Evolutionary conservation across 306 rosid genomes (phyloP), one percentile per base, ranked within the genome.

Genomic region (Dalbergia cultrata): DNA sequence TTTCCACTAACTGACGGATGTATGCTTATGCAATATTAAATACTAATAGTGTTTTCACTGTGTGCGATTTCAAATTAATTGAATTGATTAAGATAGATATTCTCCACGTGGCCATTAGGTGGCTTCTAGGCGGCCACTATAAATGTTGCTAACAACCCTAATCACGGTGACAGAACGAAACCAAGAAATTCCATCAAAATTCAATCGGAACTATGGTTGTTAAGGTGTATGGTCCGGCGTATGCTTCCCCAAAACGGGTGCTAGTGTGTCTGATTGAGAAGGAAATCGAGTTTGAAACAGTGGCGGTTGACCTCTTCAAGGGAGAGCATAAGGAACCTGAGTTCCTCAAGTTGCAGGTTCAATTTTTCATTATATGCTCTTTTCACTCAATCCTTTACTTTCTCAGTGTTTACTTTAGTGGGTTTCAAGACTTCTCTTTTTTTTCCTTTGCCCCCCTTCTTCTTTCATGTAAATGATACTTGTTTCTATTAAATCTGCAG

Each of bases 181-280:
- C 26, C 44, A 13, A 63, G 0, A 34, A 3, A 4, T 7, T 37
- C 7, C 41, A 5, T 37, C 41, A 50, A 63, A 50, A 34, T 1
- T 14, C 22, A 4, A 7, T 3, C 0, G 6, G 11, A 44, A 61
- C n/a, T 9, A 85, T 80, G 88, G 80, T 53, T 13, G 89, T 89
- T 18, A 89, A 85, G 82, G 92, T 89, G 79, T 88, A 86, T 9
- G 92, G 92, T 10, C 92, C 92, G 0, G 18, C 47, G 3, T 88
- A 68, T 47, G 90, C 56, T 49, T 21, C 76, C 37, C 85, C 92
- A 0, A 88, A 86, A 35, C 77, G 88, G 58, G 92, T 89, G 53
- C 26, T 89, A 3, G 71, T 84, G 59, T 88, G 88, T 76, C 77
- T 86, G 6, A 68, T 89, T 67, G 92, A 89, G 78, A 89, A 89